Evolutionary conservation across 495 filamentous ascomycete species (phyloP), one percentile per base, ranked within the genome.

Genomic region (Corynascus novoguineensis): DNA sequence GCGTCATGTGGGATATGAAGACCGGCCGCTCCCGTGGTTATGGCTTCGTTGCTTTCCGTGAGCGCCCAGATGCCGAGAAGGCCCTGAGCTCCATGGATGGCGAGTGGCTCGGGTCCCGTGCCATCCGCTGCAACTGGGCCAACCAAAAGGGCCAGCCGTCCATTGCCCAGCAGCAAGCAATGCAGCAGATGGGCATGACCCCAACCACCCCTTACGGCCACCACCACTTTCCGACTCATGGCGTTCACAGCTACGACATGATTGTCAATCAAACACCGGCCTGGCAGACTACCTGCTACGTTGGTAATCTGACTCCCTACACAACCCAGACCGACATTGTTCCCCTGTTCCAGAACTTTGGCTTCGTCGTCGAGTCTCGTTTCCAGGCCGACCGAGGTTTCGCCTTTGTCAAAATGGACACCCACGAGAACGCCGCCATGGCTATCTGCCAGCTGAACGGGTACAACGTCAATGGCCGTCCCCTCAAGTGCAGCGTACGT

Each of bases 1-100:
- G 93, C 60, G 93, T 99, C 55, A 99, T 99, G 93, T 99, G 93
- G 93, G 93, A 99, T 68, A 99, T 99, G 93, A 99, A 99, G 80
- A 99, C 93, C 38, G 93, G 93, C 56, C 87, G 93, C 54, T 97
- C 93, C 47, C 88, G 93, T 60, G 93, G 93, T 48, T 99, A 99
- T 65, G 93, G 93, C 5, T 99, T 99, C 63, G 93, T 99, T 58
- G 95, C 93, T 41, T 99, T 96, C 83, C 86, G 93, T 55, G 93
- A 99, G 21, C 90, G 92, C 49, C 75, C 79, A 1, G 95, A 99
- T 66, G 93, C 93, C 15, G 95, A 99, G 72, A 95, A 97, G 74
- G 93, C 93, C 2, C 74, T 99, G 61, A 95, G 83, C 71, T 89
- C 91, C 48, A 99, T 97, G 93, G 93, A 99, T 69, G 92, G 95